phyloP scores from a whole-genome alignment of 208 protist species.

The Crithidia brevicula region DNA sequence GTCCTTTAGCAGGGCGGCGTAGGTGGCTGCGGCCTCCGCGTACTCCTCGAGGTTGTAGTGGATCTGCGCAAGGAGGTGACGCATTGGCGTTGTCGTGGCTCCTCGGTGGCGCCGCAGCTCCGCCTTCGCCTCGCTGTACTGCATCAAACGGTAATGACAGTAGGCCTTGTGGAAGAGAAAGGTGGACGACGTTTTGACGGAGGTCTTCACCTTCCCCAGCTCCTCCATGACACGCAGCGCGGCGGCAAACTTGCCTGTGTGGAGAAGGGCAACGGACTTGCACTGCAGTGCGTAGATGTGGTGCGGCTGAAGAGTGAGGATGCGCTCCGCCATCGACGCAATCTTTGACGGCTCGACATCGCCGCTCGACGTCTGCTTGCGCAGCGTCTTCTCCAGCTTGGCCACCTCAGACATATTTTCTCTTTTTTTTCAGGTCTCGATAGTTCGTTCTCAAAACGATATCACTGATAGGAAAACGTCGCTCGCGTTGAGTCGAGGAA shows the following conservation, averaged over 20 bases:
- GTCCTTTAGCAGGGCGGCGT: conserved; percentile 56
- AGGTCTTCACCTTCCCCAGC: conserved; percentile 18
- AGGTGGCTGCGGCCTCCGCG: conserved; percentile 61
- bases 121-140: conserved; percentile 60
- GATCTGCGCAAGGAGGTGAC: conserved; percentile 80
- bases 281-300: conserved; percentile 66
- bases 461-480: background rate
- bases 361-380: conserved; percentile 45
- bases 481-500: background rate
- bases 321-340: conserved; percentile 60
- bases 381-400: conserved; percentile 72
- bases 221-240: conserved; percentile 66
- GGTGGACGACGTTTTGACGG: conserved; percentile 11
- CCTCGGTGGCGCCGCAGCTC: conserved; percentile 33
- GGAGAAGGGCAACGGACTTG: conserved; percentile 69
- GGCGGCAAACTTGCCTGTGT: conserved; percentile 65
- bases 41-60: conserved; percentile 88
- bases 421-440: conserved; percentile 10
- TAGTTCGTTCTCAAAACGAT: conserved; percentile 8
- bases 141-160: conserved; percentile 71
- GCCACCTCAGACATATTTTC: conserved; percentile 60
- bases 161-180: conserved; percentile 75
- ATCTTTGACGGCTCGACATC: conserved; percentile 54
- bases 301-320: conserved; percentile 61
- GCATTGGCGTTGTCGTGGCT: conserved; percentile 42